Base-by-base conservation (phyloP, 768 basidiomycete genomes). In the Lepiota venenata region DNA sequence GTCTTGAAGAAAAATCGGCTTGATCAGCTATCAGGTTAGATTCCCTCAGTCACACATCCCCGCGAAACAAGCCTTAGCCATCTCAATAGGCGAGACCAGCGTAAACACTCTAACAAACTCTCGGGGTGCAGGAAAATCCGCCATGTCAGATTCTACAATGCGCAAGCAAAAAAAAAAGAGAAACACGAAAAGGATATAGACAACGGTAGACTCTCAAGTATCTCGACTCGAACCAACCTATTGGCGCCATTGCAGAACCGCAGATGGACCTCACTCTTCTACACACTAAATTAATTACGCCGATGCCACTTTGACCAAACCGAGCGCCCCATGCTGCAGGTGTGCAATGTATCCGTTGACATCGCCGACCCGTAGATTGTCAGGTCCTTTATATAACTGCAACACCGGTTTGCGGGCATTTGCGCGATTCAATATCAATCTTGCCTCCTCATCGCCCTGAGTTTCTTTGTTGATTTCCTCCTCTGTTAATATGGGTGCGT, bases 101-200 rank as follows among this genome's bases (percentile, higher is more conserved):
- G 1, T 7, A 32, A 32, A 3, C 32, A 32, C 32, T 9, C 10
- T 12, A 25, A 47, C 29, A 16, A 47, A n/a, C 18, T 5, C 20
- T 9, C 18, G 9, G 18, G 20, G 12, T 8, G 18, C 46, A 6
- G 21, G 29, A 14, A 64, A 56, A 53, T 44, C 56, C 12, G 55
- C 56, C 7, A 47, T 1, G 29, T 16, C 29, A 12, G 12, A 39
- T 40, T 47, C 50, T 6, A 29, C 15, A 21, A 45, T 14, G 39
- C 20, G 25, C 9, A 60, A 65, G 41, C 18, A 60, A n/a, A 69
- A 71, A 58, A 71, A 70, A 52, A 69, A 71, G 64, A 71, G 69
- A 59, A 73, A 70, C 55, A 57, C 59, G 42, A 69, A 64, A 56
- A 69, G 66, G 65, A 60, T 58, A 8, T 39, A 29, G 39, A 25